Conservation (phyloP, 306 rosid species). For the Ziziphus jujuba region DNA sequence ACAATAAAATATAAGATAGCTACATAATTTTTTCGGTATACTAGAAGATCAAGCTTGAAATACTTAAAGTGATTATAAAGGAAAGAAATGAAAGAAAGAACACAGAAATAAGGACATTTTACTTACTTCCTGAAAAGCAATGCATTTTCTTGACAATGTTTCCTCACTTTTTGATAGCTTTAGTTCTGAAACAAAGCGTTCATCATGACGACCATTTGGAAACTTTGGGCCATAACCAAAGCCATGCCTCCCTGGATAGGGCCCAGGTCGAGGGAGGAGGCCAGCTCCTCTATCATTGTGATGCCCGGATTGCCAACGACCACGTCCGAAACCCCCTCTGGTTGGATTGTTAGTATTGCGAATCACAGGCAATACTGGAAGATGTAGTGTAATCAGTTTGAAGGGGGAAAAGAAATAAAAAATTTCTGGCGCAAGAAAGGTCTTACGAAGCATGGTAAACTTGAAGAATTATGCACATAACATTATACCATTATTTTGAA, state of each 20-base stretch:
- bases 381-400: constrained; percentile 7
- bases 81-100: background rate
- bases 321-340: constrained; percentile 50
- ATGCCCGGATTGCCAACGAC: constrained; percentile 44
- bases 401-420: background rate
- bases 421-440: background rate
- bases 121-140: constrained; percentile 58
- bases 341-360: constrained; percentile 37
- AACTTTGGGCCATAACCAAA: constrained; percentile 70
- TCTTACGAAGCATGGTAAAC: background rate
- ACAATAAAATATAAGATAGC: background rate
- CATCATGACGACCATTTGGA: constrained; percentile 68
- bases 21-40: background rate
- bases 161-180: constrained; percentile 86
- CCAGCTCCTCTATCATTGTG: constrained; percentile 90
- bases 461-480: background rate
- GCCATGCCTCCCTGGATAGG: constrained; percentile 78
- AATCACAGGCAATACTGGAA: constrained; percentile 44
- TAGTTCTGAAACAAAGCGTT: constrained; percentile 78
- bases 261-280: constrained; percentile 90
- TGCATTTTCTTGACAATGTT: constrained; percentile 42
- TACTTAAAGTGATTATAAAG: background rate
- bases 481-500: background rate
- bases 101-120: background rate
- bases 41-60: background rate